Conservation (phyloP, 2,329 filamentous ascomycete genomes). For the Colletotrichum somersetense region DNA sequence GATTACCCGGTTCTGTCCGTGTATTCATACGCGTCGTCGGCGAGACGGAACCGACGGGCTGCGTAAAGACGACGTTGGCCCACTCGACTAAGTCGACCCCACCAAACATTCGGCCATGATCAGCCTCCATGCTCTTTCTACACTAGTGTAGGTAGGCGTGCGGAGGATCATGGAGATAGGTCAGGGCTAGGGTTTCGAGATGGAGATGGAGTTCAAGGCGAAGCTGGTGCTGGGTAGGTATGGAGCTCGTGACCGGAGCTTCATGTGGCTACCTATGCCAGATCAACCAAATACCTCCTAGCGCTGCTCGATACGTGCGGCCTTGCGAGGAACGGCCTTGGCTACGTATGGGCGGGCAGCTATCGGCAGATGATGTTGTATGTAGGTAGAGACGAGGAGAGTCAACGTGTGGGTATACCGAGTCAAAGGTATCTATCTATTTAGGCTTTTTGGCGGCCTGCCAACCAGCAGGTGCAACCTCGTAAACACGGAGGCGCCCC, state of each 20-base stretch:
- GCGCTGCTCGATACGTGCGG: constrained; percentile 9
- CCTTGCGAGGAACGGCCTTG: background rate
- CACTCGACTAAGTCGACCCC: constrained; percentile 18
- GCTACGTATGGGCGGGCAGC: background rate
- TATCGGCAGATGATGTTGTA: no score
- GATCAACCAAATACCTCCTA: background rate
- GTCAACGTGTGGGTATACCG: constrained; percentile 16
- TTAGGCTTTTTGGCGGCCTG: constrained; percentile 13
- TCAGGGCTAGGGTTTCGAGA: constrained; percentile 38
- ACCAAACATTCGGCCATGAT: constrained; percentile 30
- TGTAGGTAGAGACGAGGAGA: constrained; percentile 23
- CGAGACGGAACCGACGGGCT: constrained; percentile 21
- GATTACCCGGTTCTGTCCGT: constrained; percentile 1
- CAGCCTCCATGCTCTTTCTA: constrained; percentile 25
- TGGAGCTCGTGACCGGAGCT: constrained; percentile 42
- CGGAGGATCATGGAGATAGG: constrained; percentile 33
- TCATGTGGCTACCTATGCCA: constrained; percentile 46
- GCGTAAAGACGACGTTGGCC: constrained; percentile 31
- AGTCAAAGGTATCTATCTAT: constrained; percentile 18
- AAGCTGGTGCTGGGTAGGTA: background rate
- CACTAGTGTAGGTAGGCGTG: constrained; percentile 17
- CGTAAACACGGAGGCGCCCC: constrained; percentile 5
- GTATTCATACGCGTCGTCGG: constrained; percentile 14
- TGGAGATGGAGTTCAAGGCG: constrained; percentile 9
- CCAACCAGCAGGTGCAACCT: constrained; percentile 11